Evolutionary conservation across 345 rosid genomes (phyloP).

Genomic region (Populus deltoides): DNA sequence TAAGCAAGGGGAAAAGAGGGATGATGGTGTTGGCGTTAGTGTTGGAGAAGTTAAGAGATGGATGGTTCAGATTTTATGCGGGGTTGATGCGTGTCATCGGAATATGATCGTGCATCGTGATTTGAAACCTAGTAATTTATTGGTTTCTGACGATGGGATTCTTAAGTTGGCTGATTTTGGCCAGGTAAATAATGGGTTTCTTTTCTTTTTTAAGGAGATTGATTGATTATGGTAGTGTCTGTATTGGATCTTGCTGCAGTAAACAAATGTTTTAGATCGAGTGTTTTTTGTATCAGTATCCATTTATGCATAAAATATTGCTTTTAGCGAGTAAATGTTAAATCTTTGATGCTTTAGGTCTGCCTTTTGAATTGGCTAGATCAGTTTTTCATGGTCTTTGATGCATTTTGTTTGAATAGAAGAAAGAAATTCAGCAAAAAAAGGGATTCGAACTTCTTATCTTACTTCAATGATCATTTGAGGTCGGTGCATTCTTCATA

Average conservation of each 20-base stretch:
- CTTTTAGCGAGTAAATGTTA: too few relatives aligned
- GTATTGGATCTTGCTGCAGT: too few relatives aligned
- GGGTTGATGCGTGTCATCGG: slow-evolving; percentile 76
- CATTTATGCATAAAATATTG: too few relatives aligned
- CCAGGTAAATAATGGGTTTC: slow-evolving; percentile 49
- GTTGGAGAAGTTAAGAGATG: slow-evolving; percentile 76
- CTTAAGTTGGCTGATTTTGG: slow-evolving; percentile 98
- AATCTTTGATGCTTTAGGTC: too few relatives aligned
- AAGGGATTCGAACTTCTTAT: too few relatives aligned
- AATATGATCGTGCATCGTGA: slow-evolving; percentile 85
- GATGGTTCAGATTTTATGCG: slow-evolving; percentile 85
- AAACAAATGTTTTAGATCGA: too few relatives aligned
- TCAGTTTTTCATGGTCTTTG: not conserved
- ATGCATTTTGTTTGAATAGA: not conserved
- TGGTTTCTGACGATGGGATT: slow-evolving; percentile 69
- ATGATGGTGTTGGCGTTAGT: slow-evolving; percentile 32
- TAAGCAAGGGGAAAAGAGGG: slow-evolving; percentile 44
- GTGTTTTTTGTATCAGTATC: too few relatives aligned
- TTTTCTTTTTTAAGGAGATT: too few relatives aligned
- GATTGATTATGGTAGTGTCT: too few relatives aligned
- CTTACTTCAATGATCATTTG: not conserved
- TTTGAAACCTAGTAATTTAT: slow-evolving; percentile 84
- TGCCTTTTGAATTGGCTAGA: too few relatives aligned
- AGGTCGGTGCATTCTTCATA: not conserved
- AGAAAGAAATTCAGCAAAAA: not conserved